These are phyloP conservation scores for Metschnikowia amazonensis DNA, from an alignment of 805 yeast species.

Conservation along the genomic window DNA sequence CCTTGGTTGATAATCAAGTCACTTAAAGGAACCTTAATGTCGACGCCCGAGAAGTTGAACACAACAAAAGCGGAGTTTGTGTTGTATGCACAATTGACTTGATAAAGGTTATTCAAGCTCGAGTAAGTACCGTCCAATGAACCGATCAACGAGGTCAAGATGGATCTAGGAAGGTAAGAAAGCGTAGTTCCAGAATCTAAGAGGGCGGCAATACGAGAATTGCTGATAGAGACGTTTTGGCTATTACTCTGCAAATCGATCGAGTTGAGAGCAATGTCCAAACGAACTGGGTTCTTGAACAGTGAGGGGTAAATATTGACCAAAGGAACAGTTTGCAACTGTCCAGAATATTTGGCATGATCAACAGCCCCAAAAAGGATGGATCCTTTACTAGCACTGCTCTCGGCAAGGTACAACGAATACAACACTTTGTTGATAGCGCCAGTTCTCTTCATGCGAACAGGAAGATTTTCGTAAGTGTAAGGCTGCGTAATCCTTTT, in stretches of 20 bases:
- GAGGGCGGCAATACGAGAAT: conserved; percentile 13
- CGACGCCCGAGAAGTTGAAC: conserved; percentile 58
- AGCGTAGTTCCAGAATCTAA: conserved; percentile 57
- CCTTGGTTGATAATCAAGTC: conserved; percentile 24
- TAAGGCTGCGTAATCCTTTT: conserved; percentile 15
- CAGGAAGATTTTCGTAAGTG: conserved; percentile 65
- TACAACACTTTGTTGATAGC: conserved; percentile 52
- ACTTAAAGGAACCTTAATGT: conserved; percentile 46
- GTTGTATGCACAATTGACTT: conserved; percentile 13
- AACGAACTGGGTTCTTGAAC: conserved; percentile 35
- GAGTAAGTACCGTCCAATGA: conserved; percentile 4
- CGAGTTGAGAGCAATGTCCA: conserved; percentile 47
- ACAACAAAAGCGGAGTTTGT: conserved; percentile 7
- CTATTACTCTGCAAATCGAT: conserved; percentile 21
- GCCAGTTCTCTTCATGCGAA: conserved; percentile 55
- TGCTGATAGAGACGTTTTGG: conserved; percentile 10
- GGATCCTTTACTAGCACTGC: conserved; percentile 27
- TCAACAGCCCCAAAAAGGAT: conserved; percentile 44
- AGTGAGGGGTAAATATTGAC: conserved; percentile 31
- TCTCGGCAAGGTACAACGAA: conserved; percentile 56
- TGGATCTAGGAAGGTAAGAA: conserved; percentile 42
- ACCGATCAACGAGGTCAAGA: conserved; percentile 20
- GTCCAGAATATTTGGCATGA: conserved; percentile 33
- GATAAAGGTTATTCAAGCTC: conserved; percentile 7
- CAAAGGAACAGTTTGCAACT: conserved; percentile 36